A percentile compares a stretch with the other conserved stretches of the same genome.
Evolutionary conservation across 208 protist species (phyloP).

Genomic region (Trypanosoma boissoni): DNA sequence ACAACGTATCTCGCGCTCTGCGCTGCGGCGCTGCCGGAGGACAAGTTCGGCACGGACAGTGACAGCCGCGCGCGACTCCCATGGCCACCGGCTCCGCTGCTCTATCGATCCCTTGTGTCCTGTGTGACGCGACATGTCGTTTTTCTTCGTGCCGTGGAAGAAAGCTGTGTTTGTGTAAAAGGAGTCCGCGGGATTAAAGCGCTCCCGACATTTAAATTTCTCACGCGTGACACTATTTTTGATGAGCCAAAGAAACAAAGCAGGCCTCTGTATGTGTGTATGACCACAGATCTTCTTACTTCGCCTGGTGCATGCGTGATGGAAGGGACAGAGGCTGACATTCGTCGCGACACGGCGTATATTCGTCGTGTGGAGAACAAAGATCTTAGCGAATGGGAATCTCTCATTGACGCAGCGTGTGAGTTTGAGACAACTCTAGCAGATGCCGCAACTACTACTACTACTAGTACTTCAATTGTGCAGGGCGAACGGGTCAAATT

Average conservation of each 20-base stretch:
- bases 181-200: slow-evolving; percentile 29
- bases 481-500: too few relatives aligned
- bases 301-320: slow-evolving; percentile 70
- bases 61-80: slow-evolving; percentile 30
- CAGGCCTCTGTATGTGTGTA: slow-evolving; percentile 27
- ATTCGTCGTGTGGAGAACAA: slow-evolving; percentile 40
- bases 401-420: slow-evolving; percentile 26
- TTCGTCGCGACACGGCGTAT: slow-evolving; percentile 27
- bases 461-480: too few relatives aligned
- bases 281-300: slow-evolving; percentile 75
- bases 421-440: slow-evolving; percentile 12
- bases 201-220: slow-evolving; percentile 52
- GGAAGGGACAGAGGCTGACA: slow-evolving; percentile 36
- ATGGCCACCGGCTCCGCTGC: slow-evolving; percentile 68
- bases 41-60: slow-evolving; percentile 1
- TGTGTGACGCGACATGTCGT: slow-evolving; percentile 47
- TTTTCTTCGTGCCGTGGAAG: slow-evolving; percentile 43
- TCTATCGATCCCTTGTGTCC: slow-evolving; percentile 41
- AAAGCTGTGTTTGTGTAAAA: slow-evolving; percentile 43
- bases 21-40: slow-evolving; percentile 39
- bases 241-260: slow-evolving; percentile 25
- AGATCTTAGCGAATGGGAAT: slow-evolving; percentile 35
- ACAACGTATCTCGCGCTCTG: slow-evolving; percentile 63
- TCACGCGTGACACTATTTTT: slow-evolving; percentile 50
- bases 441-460: background rate